Conservation (phyloP, 768 basidiomycete genomes). For the Leccinum boreale region DNA sequence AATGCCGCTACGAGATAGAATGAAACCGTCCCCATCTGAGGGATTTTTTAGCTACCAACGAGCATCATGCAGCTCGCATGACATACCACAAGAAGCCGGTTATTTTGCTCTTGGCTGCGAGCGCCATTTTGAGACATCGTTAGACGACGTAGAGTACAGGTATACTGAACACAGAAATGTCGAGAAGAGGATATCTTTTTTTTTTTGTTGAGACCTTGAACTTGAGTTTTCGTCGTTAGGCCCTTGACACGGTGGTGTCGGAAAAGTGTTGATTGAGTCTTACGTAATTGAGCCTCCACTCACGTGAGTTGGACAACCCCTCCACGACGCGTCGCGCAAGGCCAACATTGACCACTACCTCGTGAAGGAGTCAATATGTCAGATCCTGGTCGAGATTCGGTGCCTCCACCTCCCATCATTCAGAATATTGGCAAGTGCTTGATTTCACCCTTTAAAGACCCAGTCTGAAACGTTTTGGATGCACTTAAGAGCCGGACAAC, state of each 20-base stretch:
- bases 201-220: background rate
- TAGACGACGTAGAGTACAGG: background rate
- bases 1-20: conserved; percentile 91
- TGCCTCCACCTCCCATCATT: conserved; percentile 34
- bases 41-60: conserved; percentile 4
- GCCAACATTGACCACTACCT: too few relatives aligned
- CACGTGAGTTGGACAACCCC: conserved; percentile 15
- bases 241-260: background rate
- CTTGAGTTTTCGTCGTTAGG: background rate
- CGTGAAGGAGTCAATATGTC: conserved; percentile 18
- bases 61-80: background rate
- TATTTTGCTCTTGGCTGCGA: conserved; percentile 31
- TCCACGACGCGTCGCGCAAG: conserved; percentile 10
- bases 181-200: background rate
- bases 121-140: conserved; percentile 28
- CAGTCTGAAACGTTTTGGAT: conserved; percentile 1
- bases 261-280: background rate
- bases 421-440: conserved; percentile 37
- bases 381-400: conserved; percentile 23
- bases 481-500: conserved; percentile 52
- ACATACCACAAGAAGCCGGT: conserved; percentile 32
- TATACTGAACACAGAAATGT: background rate
- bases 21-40: conserved; percentile 66
- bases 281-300: background rate
- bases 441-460: background rate